These are phyloP conservation scores for Daldinia sp. DNA, from an alignment of 2,329 filamentous ascomycete species.

Conservation along the genomic window DNA sequence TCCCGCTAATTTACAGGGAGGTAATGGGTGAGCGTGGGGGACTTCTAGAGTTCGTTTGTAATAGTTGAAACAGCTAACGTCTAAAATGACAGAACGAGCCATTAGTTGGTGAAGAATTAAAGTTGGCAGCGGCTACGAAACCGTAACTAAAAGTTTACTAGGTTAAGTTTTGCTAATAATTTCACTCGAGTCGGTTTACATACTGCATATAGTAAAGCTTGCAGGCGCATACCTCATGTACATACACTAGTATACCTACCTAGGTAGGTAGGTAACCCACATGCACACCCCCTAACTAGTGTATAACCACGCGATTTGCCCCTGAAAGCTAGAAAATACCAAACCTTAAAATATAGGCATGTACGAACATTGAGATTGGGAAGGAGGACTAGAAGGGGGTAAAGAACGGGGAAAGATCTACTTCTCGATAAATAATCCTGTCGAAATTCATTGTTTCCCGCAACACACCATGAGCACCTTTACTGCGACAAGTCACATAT, in stretches of 20 bases:
- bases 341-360: background rate
- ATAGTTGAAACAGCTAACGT: slow-evolving; percentile 31
- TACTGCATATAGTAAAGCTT: background rate
- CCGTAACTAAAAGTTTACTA: background rate
- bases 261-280: background rate
- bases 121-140: slow-evolving; percentile 1
- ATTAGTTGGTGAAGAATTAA: slow-evolving; percentile 6
- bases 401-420: background rate
- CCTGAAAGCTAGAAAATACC: background rate
- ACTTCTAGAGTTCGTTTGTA: slow-evolving; percentile 11
- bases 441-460: too few species aligned
- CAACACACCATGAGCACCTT: background rate
- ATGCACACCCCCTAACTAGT: too few species aligned
- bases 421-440: background rate
- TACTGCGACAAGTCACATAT: slow-evolving; percentile 11
- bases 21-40: slow-evolving; percentile 17
- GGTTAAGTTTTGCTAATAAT: background rate
- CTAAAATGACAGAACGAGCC: background rate
- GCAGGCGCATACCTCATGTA: too few species aligned
- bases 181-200: background rate
- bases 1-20: slow-evolving; percentile 5
- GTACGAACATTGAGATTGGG: background rate
- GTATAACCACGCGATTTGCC: background rate
- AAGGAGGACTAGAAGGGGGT: background rate
- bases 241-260: background rate